phyloP scores from a whole-genome alignment of 768 basidiomycete species.

The Gymnopilus junonius region DNA sequence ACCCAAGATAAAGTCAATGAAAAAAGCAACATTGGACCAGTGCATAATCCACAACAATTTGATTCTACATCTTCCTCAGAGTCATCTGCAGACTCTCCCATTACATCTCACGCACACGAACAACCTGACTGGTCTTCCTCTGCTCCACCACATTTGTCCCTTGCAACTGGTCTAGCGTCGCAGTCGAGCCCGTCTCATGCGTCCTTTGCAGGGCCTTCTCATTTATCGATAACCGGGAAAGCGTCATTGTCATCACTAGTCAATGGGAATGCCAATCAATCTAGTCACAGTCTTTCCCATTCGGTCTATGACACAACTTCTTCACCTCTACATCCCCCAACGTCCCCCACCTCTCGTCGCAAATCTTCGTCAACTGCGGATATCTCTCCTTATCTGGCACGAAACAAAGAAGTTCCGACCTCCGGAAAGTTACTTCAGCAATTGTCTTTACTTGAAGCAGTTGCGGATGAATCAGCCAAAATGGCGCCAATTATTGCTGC shows the following conservation, averaged over 20 bases:
- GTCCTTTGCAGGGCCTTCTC: background rate
- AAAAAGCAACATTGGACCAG: background rate
- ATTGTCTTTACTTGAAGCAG: slow-evolving; percentile 70
- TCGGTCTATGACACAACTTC: background rate
- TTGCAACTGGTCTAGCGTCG: background rate
- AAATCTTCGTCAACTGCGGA: slow-evolving; percentile 59
- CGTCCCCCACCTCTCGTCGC: slow-evolving; percentile 38
- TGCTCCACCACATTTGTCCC: slow-evolving; percentile 8
- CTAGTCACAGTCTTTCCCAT: background rate
- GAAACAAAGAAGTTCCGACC: slow-evolving; percentile 54
- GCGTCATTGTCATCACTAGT: background rate
- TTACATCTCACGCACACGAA: slow-evolving; percentile 12
- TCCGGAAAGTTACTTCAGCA: slow-evolving; percentile 71
- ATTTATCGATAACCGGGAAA: background rate
- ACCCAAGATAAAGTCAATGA: slow-evolving; percentile 9
- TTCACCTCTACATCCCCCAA: slow-evolving; percentile 19
- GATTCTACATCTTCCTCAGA: slow-evolving; percentile 19
- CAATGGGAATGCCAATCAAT: background rate
- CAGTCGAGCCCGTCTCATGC: background rate
- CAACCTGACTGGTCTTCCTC: slow-evolving; percentile 22
- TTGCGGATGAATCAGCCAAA: slow-evolving; percentile 74
- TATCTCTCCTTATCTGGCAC: slow-evolving; percentile 71
- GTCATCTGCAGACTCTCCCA: slow-evolving; percentile 16
- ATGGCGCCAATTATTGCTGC: slow-evolving; percentile 49
- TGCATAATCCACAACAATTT: background rate